Conservation (phyloP, 2,329 filamentous ascomycete genomes). For the Ophiognomonia clavigignenti-juglandacearum region DNA sequence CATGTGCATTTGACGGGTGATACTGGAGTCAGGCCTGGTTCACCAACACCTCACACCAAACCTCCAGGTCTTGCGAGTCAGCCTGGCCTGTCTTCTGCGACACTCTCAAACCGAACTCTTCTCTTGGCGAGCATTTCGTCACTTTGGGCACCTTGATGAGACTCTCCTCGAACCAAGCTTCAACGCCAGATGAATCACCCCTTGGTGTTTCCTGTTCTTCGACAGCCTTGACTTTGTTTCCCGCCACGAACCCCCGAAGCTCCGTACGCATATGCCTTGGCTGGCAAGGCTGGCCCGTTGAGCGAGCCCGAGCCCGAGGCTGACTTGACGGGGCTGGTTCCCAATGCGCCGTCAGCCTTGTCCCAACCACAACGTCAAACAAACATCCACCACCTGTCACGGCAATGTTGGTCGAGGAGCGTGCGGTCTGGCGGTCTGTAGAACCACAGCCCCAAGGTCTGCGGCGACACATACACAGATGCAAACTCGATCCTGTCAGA, state of each 20-base stretch:
- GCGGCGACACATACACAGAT: neutral
- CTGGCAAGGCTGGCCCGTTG: too few relatives aligned
- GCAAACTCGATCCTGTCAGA: neutral
- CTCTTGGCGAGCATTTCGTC: constrained; percentile 3
- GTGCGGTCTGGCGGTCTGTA: neutral
- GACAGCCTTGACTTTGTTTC: too few relatives aligned
- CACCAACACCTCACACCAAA: constrained; percentile 4
- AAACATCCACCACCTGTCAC: neutral
- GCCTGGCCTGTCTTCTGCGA: constrained; percentile 5
- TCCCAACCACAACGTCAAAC: constrained; percentile 2
- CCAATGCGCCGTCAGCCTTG: neutral
- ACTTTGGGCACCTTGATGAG: neutral
- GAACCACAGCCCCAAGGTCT: too few relatives aligned
- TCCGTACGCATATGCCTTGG: too few relatives aligned
- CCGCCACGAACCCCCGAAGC: too few relatives aligned
- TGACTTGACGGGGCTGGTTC: neutral
- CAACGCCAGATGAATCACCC: neutral
- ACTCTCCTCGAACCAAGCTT: neutral
- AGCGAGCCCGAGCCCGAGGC: neutral
- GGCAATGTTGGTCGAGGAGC: neutral
- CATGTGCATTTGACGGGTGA: too few relatives aligned
- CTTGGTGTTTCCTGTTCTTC: too few relatives aligned
- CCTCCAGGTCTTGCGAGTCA: constrained; percentile 10
- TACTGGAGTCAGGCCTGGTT: constrained; percentile 1
- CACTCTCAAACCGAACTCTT: constrained; percentile 8